phyloP scores from a whole-genome alignment of 208 protist species.

The Wallacemonas sp. region DNA sequence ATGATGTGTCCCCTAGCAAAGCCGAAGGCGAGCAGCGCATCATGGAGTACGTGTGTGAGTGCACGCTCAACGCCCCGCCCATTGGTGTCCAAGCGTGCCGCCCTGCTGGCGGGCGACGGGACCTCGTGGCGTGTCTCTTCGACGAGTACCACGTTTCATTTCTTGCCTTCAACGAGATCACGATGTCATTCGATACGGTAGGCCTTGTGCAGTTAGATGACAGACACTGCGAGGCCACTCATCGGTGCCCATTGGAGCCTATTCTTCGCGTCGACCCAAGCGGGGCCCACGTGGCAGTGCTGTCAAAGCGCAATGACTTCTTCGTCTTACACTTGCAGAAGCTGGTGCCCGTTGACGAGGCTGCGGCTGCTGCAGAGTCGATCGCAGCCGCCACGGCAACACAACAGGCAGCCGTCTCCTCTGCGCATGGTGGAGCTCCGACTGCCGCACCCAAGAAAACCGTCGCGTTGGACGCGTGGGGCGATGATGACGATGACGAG shows the following conservation, averaged over 20 bases:
- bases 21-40: neutral
- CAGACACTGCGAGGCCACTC: conserved; percentile 33
- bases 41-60: conserved; percentile 43
- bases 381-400: neutral
- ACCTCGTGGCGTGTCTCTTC: conserved; percentile 75
- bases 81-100: conserved; percentile 50
- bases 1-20: neutral
- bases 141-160: conserved; percentile 88
- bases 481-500: conserved; percentile 79
- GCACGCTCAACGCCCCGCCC: conserved; percentile 65
- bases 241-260: conserved; percentile 44
- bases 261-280: conserved; percentile 76
- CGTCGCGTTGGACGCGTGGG: conserved; percentile 69
- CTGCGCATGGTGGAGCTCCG: neutral
- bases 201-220: conserved; percentile 84
- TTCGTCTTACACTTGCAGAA: conserved; percentile 68
- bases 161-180: conserved; percentile 64
- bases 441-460: conserved; percentile 19
- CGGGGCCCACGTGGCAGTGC: conserved; percentile 59
- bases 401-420: neutral
- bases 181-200: conserved; percentile 63
- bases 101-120: conserved; percentile 44
- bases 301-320: conserved; percentile 63
- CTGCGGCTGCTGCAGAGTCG: neutral
- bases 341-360: conserved; percentile 14